Evolutionary conservation across 176 grass and related monocot genomes (phyloP).

Genomic region (Pontederia paniculata): DNA sequence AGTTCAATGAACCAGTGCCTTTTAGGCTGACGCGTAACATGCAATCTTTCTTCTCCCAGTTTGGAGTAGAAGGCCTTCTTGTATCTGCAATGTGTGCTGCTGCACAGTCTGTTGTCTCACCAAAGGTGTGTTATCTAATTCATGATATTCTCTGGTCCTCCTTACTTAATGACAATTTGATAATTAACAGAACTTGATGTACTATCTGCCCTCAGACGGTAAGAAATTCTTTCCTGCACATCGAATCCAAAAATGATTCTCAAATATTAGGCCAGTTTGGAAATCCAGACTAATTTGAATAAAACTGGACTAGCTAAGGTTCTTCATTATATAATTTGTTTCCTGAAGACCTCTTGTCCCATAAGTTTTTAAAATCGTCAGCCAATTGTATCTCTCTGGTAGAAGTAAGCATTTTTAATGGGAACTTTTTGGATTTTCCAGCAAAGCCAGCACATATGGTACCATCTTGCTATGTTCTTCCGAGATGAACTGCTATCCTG

Average conservation of each 20-base stretch:
- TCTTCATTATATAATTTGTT: no score
- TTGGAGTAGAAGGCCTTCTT: slow-evolving; percentile 89
- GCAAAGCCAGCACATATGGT: slow-evolving; percentile 98
- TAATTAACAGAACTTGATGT: no score
- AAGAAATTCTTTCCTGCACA: no score
- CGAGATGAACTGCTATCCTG: slow-evolving; percentile 94
- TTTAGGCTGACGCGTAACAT: slow-evolving; percentile 95
- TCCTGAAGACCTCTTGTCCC: no score
- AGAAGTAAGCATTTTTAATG: not conserved
- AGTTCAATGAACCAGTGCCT: slow-evolving; percentile 93
- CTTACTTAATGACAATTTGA: not conserved
- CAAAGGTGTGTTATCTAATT: slow-evolving; percentile 57
- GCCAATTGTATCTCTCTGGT: no score
- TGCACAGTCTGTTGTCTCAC: slow-evolving; percentile 86
- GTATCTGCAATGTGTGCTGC: slow-evolving; percentile 95
- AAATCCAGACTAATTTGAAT: no score
- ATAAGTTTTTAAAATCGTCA: no score
- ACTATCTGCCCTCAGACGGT: no score
- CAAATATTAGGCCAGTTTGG: no score
- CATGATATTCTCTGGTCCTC: slow-evolving; percentile 1
- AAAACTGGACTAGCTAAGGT: no score
- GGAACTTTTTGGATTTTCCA: slow-evolving; percentile 22
- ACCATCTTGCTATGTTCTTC: slow-evolving; percentile 99
- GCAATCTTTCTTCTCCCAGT: slow-evolving; percentile 98
- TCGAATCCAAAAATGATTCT: no score